Conservation (phyloP, 371 early-diverging fungal species). For the Gilbertella persicaria region DNA sequence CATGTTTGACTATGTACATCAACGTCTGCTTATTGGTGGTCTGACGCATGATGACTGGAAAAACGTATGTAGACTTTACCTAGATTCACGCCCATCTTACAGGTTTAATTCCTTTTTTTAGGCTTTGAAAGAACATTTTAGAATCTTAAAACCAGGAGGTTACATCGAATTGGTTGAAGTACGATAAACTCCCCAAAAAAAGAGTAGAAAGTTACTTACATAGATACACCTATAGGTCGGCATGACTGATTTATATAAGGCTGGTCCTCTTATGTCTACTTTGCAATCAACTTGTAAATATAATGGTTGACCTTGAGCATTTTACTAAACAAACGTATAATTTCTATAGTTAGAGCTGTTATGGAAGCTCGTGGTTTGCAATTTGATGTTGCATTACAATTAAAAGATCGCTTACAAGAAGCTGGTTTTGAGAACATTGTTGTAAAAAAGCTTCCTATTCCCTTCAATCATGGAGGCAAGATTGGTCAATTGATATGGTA, state of each 20-base stretch:
- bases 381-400: constrained; percentile 2
- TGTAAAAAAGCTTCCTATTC: constrained; percentile 4
- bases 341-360: constrained; percentile 2
- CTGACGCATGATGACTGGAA: constrained; percentile 33
- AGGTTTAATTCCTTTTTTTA: constrained; percentile 1
- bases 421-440: constrained; percentile 14
- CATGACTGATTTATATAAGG: constrained; percentile 8
- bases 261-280: constrained; percentile 7
- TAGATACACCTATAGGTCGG: not conserved
- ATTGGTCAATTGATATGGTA: constrained; percentile 24
- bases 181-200: too few species aligned
- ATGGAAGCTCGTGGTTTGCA: constrained; percentile 5
- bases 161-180: constrained; percentile 43
- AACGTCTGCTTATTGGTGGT: constrained; percentile 41
- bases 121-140: constrained; percentile 26
- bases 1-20: constrained; percentile 57
- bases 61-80: constrained; percentile 17
- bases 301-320: too few species aligned
- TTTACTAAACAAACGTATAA: too few species aligned
- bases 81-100: too few species aligned
- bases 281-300: constrained; percentile 12
- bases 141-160: constrained; percentile 47
- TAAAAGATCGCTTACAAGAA: constrained; percentile 11
- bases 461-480: constrained; percentile 27
- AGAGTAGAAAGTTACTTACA: not conserved